Percentiles rank a stretch among this genome's conserved stretches.
These are phyloP conservation scores for Alternaria consortialis DNA, from an alignment of 2,329 filamentous ascomycete species.

Conservation along the genomic window DNA sequence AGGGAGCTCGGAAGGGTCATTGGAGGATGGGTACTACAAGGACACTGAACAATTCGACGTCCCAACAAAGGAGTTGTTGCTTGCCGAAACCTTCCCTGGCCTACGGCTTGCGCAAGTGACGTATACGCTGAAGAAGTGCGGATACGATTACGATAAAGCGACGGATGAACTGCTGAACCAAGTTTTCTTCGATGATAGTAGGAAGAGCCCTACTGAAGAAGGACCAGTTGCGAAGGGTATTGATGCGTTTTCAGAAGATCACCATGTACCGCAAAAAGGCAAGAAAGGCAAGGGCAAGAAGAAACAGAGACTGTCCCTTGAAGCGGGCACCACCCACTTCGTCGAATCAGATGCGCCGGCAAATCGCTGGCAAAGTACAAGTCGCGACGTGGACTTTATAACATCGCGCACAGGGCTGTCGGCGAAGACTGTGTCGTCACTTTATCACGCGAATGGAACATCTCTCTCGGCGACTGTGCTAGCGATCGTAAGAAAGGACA, in stretches of 20 bases:
- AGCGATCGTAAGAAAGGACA: constrained; percentile 60
- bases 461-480: constrained; percentile 65
- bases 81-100: constrained; percentile 76
- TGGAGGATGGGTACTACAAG: constrained; percentile 44
- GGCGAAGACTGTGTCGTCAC: constrained; percentile 60
- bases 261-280: constrained; percentile 54
- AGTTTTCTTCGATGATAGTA: constrained; percentile 76
- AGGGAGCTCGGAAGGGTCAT: constrained; percentile 32
- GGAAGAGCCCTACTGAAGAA: constrained; percentile 58
- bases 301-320: constrained; percentile 41
- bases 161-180: constrained; percentile 84
- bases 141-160: constrained; percentile 72
- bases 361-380: constrained; percentile 68
- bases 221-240: constrained; percentile 69
- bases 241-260: constrained; percentile 77
- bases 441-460: constrained; percentile 67
- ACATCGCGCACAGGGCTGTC: constrained; percentile 60
- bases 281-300: constrained; percentile 57
- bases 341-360: constrained; percentile 32
- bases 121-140: constrained; percentile 72
- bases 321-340: constrained; percentile 29
- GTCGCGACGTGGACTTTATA: constrained; percentile 69
- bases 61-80: constrained; percentile 68
- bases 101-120: constrained; percentile 72
- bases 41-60: constrained; percentile 58